Evolutionary conservation across 495 filamentous ascomycete genomes (phyloP).

Genomic region (Xylaria scruposa): DNA sequence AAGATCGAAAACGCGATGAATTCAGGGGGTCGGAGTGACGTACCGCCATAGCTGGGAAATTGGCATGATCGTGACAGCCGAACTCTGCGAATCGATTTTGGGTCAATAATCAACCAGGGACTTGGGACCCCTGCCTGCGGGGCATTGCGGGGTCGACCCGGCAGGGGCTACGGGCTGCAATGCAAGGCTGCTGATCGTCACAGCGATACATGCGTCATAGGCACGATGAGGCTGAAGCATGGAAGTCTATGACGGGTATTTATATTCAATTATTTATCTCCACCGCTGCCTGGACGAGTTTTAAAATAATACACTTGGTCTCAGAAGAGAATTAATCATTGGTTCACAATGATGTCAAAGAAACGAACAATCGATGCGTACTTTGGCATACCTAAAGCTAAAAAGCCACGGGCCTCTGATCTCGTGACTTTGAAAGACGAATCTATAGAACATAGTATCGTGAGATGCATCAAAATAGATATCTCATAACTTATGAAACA

Average conservation of each 20-base stretch:
- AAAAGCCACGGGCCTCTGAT: conserved; percentile 40
- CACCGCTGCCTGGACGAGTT: neutral
- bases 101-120: neutral
- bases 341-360: conserved; percentile 34
- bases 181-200: conserved; percentile 27
- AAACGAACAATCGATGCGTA: conserved; percentile 61
- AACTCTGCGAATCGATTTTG: conserved; percentile 19
- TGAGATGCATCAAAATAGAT: neutral
- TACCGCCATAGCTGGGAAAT: conserved; percentile 28
- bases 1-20: neutral
- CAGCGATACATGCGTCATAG: conserved; percentile 27
- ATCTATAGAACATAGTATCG: neutral
- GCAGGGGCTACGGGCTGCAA: conserved; percentile 7
- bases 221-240: conserved; percentile 27
- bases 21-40: neutral
- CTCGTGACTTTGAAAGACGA: conserved; percentile 18
- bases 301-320: neutral
- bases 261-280: neutral
- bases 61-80: neutral
- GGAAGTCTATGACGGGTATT: neutral
- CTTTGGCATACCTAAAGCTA: conserved; percentile 49
- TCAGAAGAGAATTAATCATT: neutral
- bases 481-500: too few species aligned
- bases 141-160: neutral
- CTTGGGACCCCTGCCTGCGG: conserved; percentile 13